Base-by-base conservation (phyloP, 768 basidiomycete species). In the Macrolepiota dolichaula region DNA sequence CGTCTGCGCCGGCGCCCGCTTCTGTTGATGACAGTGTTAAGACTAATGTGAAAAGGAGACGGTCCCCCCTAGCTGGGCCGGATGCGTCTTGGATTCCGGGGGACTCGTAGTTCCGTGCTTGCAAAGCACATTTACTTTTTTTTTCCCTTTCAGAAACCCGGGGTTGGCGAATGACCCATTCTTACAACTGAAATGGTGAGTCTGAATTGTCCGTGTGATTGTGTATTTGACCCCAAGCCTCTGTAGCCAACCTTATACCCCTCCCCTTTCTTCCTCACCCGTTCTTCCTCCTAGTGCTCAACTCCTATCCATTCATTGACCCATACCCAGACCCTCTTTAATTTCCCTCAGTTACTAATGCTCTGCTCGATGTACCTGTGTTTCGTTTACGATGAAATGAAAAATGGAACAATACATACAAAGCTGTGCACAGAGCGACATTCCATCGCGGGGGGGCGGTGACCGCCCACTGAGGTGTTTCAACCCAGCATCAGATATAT, bases 61-160 rank as follows among this genome's bases (percentile, higher is more conserved):
- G 27, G 29, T 60, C 59, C 15, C 59, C 59, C 22, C 24, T 60
- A 40, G 59, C 51, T 47, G 40, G 38, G 1, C n/a, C 53, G 40
- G 59, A 38, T 47, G 40, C 27, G 1, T 37, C 57, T 22, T 37
- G 46, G 44, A 29, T 24, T 36, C 49, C 24, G 24, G 24, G n/a
- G 19, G 46, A 50, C 6, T 7, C 11, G 35, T 19, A 25, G n/a
- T 51, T 17, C n/a, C 13, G 13, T 47, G 25, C 29, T 13, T 40
- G 17, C 11, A 55, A 29, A 25, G n/a, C n/a, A n/a, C n/a, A n/a
- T n/a, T n/a, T n/a, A n/a, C n/a, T n/a, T n/a, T n/a, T n/a, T n/a
- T n/a, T n/a, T n/a, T n/a, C n/a, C n/a, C n/a, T n/a, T n/a, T n/a
- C n/a, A 32, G 29, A 32, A 7, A 32, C 29, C 29, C 7, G 29